Base-by-base conservation (phyloP, 192 early-diverging fungal genomes). In the Coemansia sp. region DNA sequence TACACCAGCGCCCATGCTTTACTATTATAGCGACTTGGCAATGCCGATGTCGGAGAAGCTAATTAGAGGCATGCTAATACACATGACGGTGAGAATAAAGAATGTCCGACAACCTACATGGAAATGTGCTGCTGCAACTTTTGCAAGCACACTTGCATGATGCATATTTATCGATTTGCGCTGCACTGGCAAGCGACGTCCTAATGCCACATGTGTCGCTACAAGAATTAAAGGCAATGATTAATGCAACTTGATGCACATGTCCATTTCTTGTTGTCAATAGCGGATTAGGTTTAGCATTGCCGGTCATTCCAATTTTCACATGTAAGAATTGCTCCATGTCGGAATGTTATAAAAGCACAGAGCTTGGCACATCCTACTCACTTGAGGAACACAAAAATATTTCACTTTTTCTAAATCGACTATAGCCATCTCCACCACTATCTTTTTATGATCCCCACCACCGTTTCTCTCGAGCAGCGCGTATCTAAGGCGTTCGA, bases 401-500 rank as follows among this genome's bases (percentile, higher is more conserved):
- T 44, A 4, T 44, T 13, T 17, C 13, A 0, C 11, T 16, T 3
- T 5, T 8, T 5, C 43, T 13, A 46, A 46, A 46, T 10, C 43
- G 16, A 46, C 14, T 6, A 7, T 37, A 37, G 35, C 35, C 6
- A 37, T 7, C 33, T 35, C 14, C 46, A 6, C 46, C 6, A 19
- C 3, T n/a, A 49, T 21, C n/a, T 19, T n/a, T 19, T 17, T 13
- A 21, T 4, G 19, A 49, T 49, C n/a, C 8, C 16, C 46, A 49
- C 46, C 46, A 49, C 46, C 46, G 19, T 49, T 17, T 7, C 46
- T 49, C 46, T n/a, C n/a, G 46, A 49, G n/a, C 46, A 49, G 16
- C 46, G 46, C 5, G 81, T 80, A 38, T 70, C 73, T 11, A 37
- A 43, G 11, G 65, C 86, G 30, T 86, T 88, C 37, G 66, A 74